Percentiles rank a stretch among this genome's conserved stretches.
phyloP scores from a whole-genome alignment of 768 basidiomycete species.

The Suillus clintonianus region DNA sequence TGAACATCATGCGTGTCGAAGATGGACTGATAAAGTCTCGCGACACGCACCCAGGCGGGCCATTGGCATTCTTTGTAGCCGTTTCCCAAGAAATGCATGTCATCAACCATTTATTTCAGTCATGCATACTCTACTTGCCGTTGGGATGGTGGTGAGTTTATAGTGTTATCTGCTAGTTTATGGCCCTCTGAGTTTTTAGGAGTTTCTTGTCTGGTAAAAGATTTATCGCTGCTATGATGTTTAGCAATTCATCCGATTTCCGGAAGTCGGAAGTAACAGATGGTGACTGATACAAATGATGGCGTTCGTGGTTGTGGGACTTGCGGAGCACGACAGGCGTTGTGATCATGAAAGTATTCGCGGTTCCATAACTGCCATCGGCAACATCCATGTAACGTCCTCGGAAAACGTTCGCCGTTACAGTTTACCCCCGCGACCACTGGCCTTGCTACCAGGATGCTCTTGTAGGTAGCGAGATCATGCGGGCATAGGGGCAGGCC shows the following conservation, averaged over 20 bases:
- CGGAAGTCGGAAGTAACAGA: too few species aligned
- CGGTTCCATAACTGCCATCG: too few species aligned
- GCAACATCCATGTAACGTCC: too few species aligned
- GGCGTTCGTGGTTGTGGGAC: too few species aligned
- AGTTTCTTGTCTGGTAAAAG: constrained; percentile 2
- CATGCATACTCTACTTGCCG: constrained; percentile 12
- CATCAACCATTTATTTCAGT: constrained; percentile 8
- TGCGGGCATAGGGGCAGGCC: too few species aligned
- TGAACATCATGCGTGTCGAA: background rate
- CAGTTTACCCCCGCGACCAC: too few species aligned
- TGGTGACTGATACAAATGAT: too few species aligned
- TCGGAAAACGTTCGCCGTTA: too few species aligned
- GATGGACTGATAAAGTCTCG: background rate
- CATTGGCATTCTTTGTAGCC: background rate
- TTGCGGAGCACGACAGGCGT: too few species aligned
- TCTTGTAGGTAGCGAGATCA: too few species aligned
- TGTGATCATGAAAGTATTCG: too few species aligned
- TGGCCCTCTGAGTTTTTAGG: background rate
- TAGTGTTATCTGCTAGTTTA: background rate
- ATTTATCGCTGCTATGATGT: constrained; percentile 13
- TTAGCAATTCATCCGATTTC: background rate
- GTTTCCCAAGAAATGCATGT: background rate
- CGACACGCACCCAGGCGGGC: background rate
- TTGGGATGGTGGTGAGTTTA: constrained; percentile 12
- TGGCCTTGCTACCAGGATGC: too few species aligned